A percentile compares a stretch with the other conserved stretches of the same genome.
Conservation (phyloP, 805 yeast species). For the Yarrowia deformans region DNA sequence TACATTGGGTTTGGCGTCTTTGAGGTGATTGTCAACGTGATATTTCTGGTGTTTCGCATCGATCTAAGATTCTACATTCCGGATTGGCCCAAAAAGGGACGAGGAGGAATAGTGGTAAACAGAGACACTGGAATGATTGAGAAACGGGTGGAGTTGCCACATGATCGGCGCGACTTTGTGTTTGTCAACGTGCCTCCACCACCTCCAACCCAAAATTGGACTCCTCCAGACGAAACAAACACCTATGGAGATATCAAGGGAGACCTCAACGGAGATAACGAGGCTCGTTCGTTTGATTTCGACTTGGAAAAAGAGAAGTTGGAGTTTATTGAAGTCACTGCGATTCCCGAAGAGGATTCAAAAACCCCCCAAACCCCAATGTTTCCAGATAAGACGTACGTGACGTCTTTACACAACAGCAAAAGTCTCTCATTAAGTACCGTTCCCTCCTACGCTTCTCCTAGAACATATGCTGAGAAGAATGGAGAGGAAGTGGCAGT, state of each 20-base stretch:
- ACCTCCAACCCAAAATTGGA: not conserved
- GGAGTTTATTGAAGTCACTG: not conserved
- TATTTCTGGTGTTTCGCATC: slow-evolving; percentile 68
- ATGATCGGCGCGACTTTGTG: not conserved
- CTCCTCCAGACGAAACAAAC: not conserved
- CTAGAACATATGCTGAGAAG: not conserved
- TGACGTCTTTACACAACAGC: not conserved
- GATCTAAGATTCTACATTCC: slow-evolving; percentile 84
- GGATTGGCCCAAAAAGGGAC: slow-evolving; percentile 63
- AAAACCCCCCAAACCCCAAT: not conserved
- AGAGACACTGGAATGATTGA: not conserved
- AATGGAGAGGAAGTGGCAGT: not conserved
- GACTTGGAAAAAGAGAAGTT: not conserved
- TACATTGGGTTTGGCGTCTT: slow-evolving; percentile 73
- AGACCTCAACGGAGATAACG: not conserved
- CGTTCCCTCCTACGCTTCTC: not conserved
- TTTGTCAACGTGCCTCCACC: slow-evolving; percentile 1
- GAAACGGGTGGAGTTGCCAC: not conserved
- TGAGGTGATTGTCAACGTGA: slow-evolving; percentile 63
- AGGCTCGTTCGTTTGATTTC: not conserved
- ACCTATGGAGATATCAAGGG: slow-evolving; percentile 9
- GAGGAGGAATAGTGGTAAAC: slow-evolving; percentile 53
- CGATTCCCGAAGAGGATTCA: not conserved
- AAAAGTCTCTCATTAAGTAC: not conserved
- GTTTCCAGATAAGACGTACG: slow-evolving; percentile 2